A percentile compares a stretch with the other conserved stretches of the same genome.
phyloP scores from a whole-genome alignment of 2,329 filamentous ascomycete genomes.

The Aspergillus sclerotialis region DNA sequence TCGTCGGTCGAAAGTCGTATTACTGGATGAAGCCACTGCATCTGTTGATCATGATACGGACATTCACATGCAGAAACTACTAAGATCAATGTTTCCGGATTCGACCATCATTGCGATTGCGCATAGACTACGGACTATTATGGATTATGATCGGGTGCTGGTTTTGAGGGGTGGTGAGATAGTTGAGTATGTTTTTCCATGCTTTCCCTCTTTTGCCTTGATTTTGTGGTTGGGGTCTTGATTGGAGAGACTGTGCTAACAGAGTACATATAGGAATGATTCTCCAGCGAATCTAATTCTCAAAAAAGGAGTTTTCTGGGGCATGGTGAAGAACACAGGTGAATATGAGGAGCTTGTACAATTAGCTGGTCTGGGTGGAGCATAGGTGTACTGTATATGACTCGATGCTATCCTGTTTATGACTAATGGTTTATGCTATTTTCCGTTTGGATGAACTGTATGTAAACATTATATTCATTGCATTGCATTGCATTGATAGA shows the following conservation, averaged over 20 bases:
- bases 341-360: conserved; percentile 19
- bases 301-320: conserved; percentile 15
- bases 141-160: conserved; percentile 54
- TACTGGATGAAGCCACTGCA: conserved; percentile 60
- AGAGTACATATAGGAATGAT: conserved; percentile 13
- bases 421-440: too few relatives aligned
- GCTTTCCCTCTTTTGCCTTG: too few relatives aligned
- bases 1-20: conserved; percentile 50
- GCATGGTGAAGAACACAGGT: conserved; percentile 19
- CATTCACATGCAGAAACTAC: conserved; percentile 49
- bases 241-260: not conserved
- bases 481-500: too few relatives aligned
- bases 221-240: too few relatives aligned
- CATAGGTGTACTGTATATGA: too few relatives aligned
- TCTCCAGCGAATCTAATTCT: conserved; percentile 14
- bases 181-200: conserved; percentile 42
- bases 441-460: too few relatives aligned
- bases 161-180: conserved; percentile 51
- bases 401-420: too few relatives aligned
- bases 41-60: conserved; percentile 57
- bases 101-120: conserved; percentile 60
- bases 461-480: too few relatives aligned
- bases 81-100: conserved; percentile 46
- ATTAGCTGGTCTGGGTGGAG: too few relatives aligned
- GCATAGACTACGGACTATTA: conserved; percentile 58